Percentiles rank a stretch among this genome's conserved stretches.
Evolutionary conservation across 352 stramenopile genomes (phyloP).

Genomic region (Thalassiosira hispida): DNA sequence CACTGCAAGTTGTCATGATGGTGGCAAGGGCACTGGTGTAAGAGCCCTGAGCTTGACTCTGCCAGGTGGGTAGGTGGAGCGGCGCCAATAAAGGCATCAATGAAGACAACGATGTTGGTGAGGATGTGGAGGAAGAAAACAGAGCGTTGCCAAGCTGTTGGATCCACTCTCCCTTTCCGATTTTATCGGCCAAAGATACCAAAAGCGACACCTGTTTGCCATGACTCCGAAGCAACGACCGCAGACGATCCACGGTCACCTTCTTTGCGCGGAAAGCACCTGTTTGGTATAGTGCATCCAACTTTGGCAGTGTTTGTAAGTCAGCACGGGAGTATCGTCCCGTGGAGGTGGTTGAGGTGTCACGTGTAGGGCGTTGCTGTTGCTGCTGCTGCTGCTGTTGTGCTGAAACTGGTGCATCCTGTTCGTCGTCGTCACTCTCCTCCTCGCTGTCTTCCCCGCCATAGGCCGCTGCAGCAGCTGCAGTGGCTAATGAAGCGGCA

Average conservation of each 20-base stretch:
- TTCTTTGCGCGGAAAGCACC: slow-evolving; percentile 31
- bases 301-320: slow-evolving; percentile 66
- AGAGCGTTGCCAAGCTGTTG: slow-evolving; percentile 41
- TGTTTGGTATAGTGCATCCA: slow-evolving; percentile 66
- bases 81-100: slow-evolving; percentile 11
- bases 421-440: slow-evolving; percentile 44
- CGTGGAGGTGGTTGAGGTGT: slow-evolving; percentile 11
- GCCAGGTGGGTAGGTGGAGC: neutral
- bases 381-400: slow-evolving; percentile 13
- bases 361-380: slow-evolving; percentile 11
- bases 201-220: slow-evolving; percentile 16
- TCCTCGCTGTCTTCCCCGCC: slow-evolving; percentile 27
- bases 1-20: slow-evolving; percentile 34
- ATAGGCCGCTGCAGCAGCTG: slow-evolving; percentile 12
- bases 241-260: slow-evolving; percentile 21
- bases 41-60: slow-evolving; percentile 16
- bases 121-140: slow-evolving; percentile 23
- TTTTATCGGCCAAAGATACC: slow-evolving; percentile 36
- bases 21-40: slow-evolving; percentile 28
- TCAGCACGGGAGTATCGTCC: slow-evolving; percentile 54
- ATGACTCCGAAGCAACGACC: slow-evolving; percentile 1
- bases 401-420: slow-evolving; percentile 16
- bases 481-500: slow-evolving; percentile 1
- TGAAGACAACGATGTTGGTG: slow-evolving; percentile 5
- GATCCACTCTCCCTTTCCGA: slow-evolving; percentile 46